A percentile compares a stretch with the other conserved stretches of the same genome.
Conservation (phyloP, 768 basidiomycete genomes). For the Wakefieldia striispora region DNA sequence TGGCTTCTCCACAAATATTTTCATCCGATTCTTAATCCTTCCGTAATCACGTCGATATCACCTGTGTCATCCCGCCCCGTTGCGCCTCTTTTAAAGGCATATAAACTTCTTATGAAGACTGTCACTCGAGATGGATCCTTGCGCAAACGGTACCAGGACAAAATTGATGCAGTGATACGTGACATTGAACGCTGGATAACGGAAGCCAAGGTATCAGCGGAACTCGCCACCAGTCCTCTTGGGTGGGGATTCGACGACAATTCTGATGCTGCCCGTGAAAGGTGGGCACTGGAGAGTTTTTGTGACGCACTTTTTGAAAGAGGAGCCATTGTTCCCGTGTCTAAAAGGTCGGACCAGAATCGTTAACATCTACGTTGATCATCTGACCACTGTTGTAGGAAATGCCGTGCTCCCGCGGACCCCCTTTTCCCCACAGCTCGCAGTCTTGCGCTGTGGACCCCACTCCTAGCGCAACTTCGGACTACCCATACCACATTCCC, state of each 20-base stretch:
- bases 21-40: constrained; percentile 66
- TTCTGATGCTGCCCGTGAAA: constrained; percentile 42
- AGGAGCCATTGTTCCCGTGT: constrained; percentile 77
- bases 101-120: constrained; percentile 67
- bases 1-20: constrained; percentile 90
- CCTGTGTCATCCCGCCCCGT: constrained; percentile 51
- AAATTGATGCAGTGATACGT: constrained; percentile 49
- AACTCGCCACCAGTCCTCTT: constrained; percentile 42
- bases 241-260: constrained; percentile 43
- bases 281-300: constrained; percentile 66
- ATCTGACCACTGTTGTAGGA: constrained; percentile 41
- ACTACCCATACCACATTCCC: constrained; percentile 56
- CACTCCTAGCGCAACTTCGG: constrained; percentile 58
- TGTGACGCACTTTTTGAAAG: constrained; percentile 65
- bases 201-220: constrained; percentile 65
- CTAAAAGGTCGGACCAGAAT: constrained; percentile 63
- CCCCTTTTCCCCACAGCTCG: constrained; percentile 48
- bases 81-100: constrained; percentile 64
- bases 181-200: constrained; percentile 78
- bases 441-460: constrained; percentile 63
- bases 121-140: constrained; percentile 65
- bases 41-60: constrained; percentile 33
- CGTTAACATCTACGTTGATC: not conserved
- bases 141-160: constrained; percentile 45
- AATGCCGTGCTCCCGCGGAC: constrained; percentile 44